phyloP scores from a whole-genome alignment of 2,329 filamentous ascomycete genomes.

The Aplosporella prunicola region DNA sequence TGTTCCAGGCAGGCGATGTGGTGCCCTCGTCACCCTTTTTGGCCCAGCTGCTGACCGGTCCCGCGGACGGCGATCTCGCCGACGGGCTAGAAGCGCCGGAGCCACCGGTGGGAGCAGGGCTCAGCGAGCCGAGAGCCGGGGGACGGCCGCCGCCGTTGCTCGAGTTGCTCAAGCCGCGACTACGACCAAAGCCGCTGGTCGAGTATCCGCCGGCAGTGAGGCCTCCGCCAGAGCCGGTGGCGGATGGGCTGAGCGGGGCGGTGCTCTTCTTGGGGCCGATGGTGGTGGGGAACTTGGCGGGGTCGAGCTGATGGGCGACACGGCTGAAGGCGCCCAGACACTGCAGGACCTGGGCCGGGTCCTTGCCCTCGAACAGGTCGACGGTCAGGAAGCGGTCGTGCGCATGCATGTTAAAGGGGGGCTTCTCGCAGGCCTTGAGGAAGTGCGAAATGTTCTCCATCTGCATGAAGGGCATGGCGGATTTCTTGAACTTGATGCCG shows the following conservation, averaged over 20 bases:
- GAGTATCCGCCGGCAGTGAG: constrained; percentile 16
- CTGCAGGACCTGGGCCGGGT: constrained; percentile 90
- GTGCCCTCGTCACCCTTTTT: constrained; percentile 69
- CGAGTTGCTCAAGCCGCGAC: constrained; percentile 25
- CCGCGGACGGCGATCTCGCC: constrained; percentile 35
- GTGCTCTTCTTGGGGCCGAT: constrained; percentile 64
- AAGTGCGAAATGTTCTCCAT: constrained; percentile 99
- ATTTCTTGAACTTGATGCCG: constrained; percentile 81
- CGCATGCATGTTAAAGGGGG: constrained; percentile 76
- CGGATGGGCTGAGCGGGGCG: constrained; percentile 24
- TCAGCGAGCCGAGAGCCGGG: constrained; percentile 30
- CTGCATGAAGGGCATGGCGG: constrained; percentile 94
- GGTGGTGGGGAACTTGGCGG: constrained; percentile 59
- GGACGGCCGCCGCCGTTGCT: constrained; percentile 14
- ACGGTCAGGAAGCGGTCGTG: constrained; percentile 97
- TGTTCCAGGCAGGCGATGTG: constrained; percentile 93
- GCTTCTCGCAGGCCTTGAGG: constrained; percentile 73
- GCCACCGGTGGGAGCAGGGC: constrained; percentile 38
- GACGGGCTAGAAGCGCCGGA: constrained; percentile 53
- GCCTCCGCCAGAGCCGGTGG: constrained; percentile 22
- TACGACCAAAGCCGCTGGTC: constrained; percentile 19
- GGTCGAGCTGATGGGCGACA: constrained; percentile 65
- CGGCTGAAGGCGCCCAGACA: constrained; percentile 88
- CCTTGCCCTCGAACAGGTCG: constrained; percentile 90
- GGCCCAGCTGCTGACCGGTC: constrained; percentile 80